Conservation (phyloP, 2,329 filamentous ascomycete species). For the Aspergillus phoenicis region DNA sequence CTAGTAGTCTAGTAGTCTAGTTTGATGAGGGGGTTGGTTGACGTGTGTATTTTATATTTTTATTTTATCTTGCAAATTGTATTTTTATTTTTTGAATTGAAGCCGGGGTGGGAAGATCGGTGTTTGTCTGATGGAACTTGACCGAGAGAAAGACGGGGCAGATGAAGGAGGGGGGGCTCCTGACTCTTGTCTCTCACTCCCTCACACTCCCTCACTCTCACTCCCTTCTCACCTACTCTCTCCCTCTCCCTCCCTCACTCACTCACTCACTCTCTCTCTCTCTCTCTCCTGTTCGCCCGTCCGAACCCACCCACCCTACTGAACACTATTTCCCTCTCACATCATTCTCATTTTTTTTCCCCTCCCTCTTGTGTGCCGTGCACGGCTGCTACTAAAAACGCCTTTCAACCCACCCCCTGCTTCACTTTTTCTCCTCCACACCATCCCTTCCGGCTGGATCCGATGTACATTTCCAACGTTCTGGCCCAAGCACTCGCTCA, state of each 20-base stretch:
- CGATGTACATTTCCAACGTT: background rate
- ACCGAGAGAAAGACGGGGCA: background rate
- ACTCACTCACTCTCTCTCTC: background rate
- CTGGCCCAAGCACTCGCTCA: background rate
- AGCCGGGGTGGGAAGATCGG: background rate
- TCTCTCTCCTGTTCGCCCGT: background rate
- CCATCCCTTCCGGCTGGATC: constrained; percentile 3
- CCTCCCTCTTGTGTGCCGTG: too few relatives aligned
- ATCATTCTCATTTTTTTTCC: background rate
- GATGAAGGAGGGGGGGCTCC: background rate
- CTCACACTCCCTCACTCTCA: background rate
- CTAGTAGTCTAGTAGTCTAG: background rate
- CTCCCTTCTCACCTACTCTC: too few relatives aligned
- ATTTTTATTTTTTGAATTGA: too few relatives aligned
- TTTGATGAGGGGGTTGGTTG: background rate
- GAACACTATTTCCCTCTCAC: background rate
- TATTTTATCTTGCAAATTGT: too few relatives aligned
- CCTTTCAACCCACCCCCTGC: background rate
- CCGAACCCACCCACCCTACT: background rate
- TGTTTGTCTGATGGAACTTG: background rate
- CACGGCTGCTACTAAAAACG: too few relatives aligned
- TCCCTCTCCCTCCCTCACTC: too few relatives aligned
- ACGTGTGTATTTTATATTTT: background rate
- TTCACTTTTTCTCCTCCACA: background rate
- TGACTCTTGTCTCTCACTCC: background rate